A percentile compares a stretch with the other conserved stretches of the same genome.
Evolutionary conservation across 768 basidiomycete species (phyloP).

Genomic region (Cystobasidium ongulense): DNA sequence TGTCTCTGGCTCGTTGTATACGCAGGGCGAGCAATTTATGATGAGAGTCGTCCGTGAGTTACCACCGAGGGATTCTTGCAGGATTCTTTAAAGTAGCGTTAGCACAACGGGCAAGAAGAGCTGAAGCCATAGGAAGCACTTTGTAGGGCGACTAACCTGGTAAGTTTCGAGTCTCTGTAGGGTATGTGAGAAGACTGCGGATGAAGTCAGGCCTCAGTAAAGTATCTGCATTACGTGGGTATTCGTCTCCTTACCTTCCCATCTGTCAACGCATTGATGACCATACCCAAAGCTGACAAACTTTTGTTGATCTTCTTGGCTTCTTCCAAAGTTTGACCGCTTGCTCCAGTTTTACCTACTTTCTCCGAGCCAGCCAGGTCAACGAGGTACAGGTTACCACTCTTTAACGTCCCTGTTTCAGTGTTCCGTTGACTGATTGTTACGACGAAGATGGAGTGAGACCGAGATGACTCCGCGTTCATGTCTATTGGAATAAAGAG

Average conservation of each 20-base stretch:
- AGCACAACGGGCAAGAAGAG: not conserved
- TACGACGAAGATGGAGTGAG: constrained; percentile 97
- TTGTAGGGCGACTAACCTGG: constrained; percentile 47
- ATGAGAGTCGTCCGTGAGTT: constrained; percentile 94
- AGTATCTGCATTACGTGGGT: constrained; percentile 49
- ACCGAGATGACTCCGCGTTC: constrained; percentile 98
- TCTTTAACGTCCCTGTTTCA: constrained; percentile 90
- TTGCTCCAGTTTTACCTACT: constrained; percentile 98
- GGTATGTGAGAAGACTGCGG: constrained; percentile 79
- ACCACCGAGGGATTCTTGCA: constrained; percentile 96
- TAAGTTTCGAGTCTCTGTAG: constrained; percentile 97
- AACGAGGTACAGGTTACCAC: constrained; percentile 91
- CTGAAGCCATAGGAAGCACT: not conserved
- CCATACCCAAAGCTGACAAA: constrained; percentile 94
- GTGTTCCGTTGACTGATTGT: constrained; percentile 95
- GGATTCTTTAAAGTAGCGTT: constrained; percentile 52
- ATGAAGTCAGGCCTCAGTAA: constrained; percentile 32
- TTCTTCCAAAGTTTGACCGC: constrained; percentile 96
- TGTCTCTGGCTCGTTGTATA: constrained; percentile 95
- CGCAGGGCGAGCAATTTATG: constrained; percentile 96
- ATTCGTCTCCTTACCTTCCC: constrained; percentile 57
- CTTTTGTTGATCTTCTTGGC: constrained; percentile 99
- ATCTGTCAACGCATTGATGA: constrained; percentile 96
- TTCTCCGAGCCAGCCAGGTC: constrained; percentile 98
- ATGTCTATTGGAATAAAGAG: constrained; percentile 58